Evolutionary conservation across 306 rosid genomes (phyloP), one percentile per base, ranked within the genome.

Genomic region (Hylodesmum podocarpum): DNA sequence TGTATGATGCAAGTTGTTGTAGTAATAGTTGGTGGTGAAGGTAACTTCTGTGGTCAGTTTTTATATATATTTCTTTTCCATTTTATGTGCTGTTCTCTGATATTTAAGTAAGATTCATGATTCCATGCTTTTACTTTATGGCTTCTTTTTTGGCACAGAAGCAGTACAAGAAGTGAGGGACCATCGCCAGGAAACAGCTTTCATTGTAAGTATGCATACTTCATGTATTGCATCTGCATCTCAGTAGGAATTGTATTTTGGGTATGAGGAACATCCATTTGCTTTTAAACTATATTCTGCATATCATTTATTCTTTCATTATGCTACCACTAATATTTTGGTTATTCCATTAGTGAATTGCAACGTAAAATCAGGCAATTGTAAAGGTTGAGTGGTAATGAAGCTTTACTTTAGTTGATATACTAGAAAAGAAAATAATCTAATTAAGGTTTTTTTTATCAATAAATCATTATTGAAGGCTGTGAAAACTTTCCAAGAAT

Each of bases 191-290:
- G 90, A 82, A 72, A 78, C 78, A 22, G 70, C 66, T 81, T 41
- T 53, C 80, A 28, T 70, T 59, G 98, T 93, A 86, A 89, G 96
- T 82, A 41, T 34, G 39, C 67, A 25, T 81, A 67, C 80, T 61
- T 76, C 24, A 44, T 44, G 59, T 41, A n/a, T 81, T 19, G 11
- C 43, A 13, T 43, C 78, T 28, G 49, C 51, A 28, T 41, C 8
- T 28, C 37, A 44, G 19, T 57, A 36, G 37, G 55, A 24, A 16
- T 34, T 4, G 24, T 14, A 8, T 61, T 46, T 28, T 16, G 41
- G 25, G 68, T 51, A 43, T 25, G 39, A 65, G 27, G 41, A 8
- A 11, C 28, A 1, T 54, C n/a, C 21, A 10, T 54, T 72, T 8
- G 4, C 19, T 73, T 65, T 41, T 18, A 49, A 11, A 57, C 3